Conservation (phyloP, 208 protist species). For the Acanthamoeba rhysodes region DNA sequence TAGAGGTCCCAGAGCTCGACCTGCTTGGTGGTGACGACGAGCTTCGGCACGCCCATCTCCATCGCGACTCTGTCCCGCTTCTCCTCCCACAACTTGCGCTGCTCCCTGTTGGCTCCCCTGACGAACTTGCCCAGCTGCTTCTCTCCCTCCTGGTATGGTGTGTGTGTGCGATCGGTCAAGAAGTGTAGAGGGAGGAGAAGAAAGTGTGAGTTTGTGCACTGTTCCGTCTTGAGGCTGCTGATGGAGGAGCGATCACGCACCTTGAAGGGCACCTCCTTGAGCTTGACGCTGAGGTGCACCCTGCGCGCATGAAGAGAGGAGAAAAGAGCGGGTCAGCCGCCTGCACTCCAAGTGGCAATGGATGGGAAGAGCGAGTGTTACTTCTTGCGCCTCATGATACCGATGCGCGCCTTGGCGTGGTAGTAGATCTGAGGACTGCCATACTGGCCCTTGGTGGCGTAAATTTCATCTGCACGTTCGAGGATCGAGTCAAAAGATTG, state of each 20-base stretch:
- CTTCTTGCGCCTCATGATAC: slow-evolving; percentile 49
- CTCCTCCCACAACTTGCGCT: not conserved
- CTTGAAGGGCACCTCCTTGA: slow-evolving; percentile 68
- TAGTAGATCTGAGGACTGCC: not conserved
- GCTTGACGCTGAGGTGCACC: slow-evolving; percentile 55
- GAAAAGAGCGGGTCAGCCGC: not conserved
- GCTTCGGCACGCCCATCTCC: slow-evolving; percentile 2
- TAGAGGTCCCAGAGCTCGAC: slow-evolving; percentile 52
- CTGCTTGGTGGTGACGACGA: slow-evolving; percentile 42
- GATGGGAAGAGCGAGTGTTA: not conserved
- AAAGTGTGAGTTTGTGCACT: not conserved
- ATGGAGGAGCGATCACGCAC: not conserved
- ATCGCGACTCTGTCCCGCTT: slow-evolving; percentile 28
- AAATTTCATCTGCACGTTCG: slow-evolving; percentile 33
- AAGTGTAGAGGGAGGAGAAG: not conserved
- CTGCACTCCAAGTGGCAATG: not conserved
- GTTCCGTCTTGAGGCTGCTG: not conserved
- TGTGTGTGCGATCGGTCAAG: not conserved
- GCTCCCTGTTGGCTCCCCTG: slow-evolving; percentile 2
- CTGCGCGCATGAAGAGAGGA: not conserved
- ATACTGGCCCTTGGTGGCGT: slow-evolving; percentile 22
- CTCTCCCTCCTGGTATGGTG: not conserved
- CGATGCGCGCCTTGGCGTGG: not conserved
- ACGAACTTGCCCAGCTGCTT: slow-evolving; percentile 32
- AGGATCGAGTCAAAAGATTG: not conserved